Percentiles rank a stretch among this genome's conserved stretches.
phyloP scores from a whole-genome alignment of 805 yeast species.

The Scheffersomyces coipomensis region DNA sequence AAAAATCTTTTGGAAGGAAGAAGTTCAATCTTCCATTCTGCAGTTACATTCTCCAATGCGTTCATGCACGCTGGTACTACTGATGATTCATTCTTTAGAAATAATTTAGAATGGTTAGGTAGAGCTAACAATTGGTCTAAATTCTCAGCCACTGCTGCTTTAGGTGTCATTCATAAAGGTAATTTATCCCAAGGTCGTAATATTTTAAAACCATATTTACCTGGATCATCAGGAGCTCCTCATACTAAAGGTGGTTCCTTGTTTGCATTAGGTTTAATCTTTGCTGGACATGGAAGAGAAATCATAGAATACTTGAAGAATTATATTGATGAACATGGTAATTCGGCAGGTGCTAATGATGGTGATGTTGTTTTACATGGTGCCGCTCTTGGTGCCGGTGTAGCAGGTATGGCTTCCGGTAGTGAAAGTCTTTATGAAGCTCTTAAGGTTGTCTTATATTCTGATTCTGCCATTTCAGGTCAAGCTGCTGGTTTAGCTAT shows the following conservation, averaged over 20 bases:
- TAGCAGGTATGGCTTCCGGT: constrained; percentile 93
- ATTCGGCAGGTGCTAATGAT: constrained; percentile 64
- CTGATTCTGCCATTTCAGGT: constrained; percentile 92
- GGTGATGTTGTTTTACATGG: constrained; percentile 89
- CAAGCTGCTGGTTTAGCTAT: constrained; percentile 95
- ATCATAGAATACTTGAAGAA: constrained; percentile 74
- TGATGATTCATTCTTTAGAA: constrained; percentile 86
- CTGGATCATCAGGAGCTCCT: constrained; percentile 74
- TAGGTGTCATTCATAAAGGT: constrained; percentile 96
- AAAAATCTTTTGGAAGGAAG: constrained; percentile 84
- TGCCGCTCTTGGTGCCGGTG: constrained; percentile 92
- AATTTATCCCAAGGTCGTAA: constrained; percentile 87
- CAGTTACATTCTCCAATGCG: constrained; percentile 92
- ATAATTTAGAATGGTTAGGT: constrained; percentile 92
- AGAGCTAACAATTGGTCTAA: constrained; percentile 99
- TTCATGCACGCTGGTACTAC: constrained; percentile 96
- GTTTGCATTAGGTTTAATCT: constrained; percentile 88
- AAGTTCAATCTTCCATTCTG: constrained; percentile 91
- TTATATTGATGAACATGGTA: constrained; percentile 65
- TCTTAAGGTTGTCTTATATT: constrained; percentile 75
- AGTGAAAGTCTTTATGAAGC: constrained; percentile 75
- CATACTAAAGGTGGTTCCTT: constrained; percentile 95
- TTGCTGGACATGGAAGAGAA: constrained; percentile 95
- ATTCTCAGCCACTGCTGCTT: constrained; percentile 95
- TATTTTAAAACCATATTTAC: constrained; percentile 86